These are phyloP conservation scores for Neonectria sp. DNA, from an alignment of 2,329 filamentous ascomycete species.

Conservation along the genomic window DNA sequence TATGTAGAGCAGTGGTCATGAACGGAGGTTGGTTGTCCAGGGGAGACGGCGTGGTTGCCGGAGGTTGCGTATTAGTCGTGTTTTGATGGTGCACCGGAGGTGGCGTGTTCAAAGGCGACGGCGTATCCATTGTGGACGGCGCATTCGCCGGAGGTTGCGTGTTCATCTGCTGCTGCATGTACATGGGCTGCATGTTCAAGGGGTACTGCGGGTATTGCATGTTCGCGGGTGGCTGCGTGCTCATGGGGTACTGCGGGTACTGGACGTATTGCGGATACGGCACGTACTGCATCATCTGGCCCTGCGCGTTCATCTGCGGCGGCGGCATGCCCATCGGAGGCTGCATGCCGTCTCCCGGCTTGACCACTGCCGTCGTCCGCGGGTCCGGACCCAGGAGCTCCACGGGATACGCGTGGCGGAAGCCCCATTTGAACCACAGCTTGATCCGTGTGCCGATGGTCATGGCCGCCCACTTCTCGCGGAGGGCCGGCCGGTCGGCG, in stretches of 20 bases:
- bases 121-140: constrained; percentile 9
- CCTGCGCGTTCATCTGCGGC: constrained; percentile 10
- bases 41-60: background rate
- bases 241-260: constrained; percentile 8
- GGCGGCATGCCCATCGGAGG: constrained; percentile 14
- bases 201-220: constrained; percentile 1
- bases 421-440: constrained; percentile 40
- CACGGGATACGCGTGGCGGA: constrained; percentile 32
- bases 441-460: constrained; percentile 23
- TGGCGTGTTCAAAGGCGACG: constrained; percentile 4
- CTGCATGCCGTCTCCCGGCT: background rate
- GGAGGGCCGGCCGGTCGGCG: constrained; percentile 29
- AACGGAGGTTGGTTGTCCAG: background rate
- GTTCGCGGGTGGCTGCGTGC: constrained; percentile 2
- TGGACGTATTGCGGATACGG: constrained; percentile 7
- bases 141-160: constrained; percentile 14
- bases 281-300: constrained; percentile 1
- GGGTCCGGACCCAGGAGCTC: constrained; percentile 37
- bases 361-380: background rate
- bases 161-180: constrained; percentile 25
- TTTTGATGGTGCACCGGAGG: constrained; percentile 3
- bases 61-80: background rate
- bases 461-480: constrained; percentile 32
- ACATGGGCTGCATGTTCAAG: constrained; percentile 12
- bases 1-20: background rate